Base-by-base conservation (phyloP, 1,284 basidiomycete genomes). In the Nidula niveotomentosa region DNA sequence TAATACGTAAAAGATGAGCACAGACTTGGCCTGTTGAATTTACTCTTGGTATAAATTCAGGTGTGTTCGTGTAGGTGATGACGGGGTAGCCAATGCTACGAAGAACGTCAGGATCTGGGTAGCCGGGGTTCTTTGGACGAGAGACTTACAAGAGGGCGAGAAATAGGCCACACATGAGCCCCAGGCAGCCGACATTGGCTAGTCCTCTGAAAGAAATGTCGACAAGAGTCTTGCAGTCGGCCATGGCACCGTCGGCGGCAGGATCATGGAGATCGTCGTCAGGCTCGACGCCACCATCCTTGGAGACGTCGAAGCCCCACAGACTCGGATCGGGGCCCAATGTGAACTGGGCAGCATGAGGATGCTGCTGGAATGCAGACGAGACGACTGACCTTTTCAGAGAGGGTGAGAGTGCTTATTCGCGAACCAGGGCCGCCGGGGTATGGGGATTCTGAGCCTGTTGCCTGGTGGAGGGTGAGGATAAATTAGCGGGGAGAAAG, bases 151-250 rank as follows among this genome's bases (percentile, higher is more conserved):
- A 85, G 17, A 85, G 72, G 13, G 72, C 64, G 36, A 89, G 60
- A 36, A 88, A 69, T 8, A 70, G 69, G 3, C 74, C 50, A n/a
- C 74, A 64, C 10, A 89, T 66, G 39, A 87, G 46, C 49, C 78
- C 54, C 9, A 91, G 72, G 67, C 87, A 90, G 0, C 88, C 89
- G 1, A 91, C 59, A 62, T 91, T 90, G 33, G 74, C 69, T 12
- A 88, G 48, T 7, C 86, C 88, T 63, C 88, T 74, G 39, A 71
- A 57, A 35, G 76, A 76, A 23, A 46, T 6, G 10, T 46, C 23
- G n/a, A 23, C 9, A 18, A 23, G n/a, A 13, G 12, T 6, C 12
- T 23, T 46, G 12, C 18, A 23, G 45, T 18, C 9, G 45, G 45
- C 45, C 13, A 10, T 46, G 1, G 12, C 5, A 3, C 10, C 10